Evolutionary conservation across 164 flowering plant genomes (phyloP).

Genomic region (Sextonia rubra): DNA sequence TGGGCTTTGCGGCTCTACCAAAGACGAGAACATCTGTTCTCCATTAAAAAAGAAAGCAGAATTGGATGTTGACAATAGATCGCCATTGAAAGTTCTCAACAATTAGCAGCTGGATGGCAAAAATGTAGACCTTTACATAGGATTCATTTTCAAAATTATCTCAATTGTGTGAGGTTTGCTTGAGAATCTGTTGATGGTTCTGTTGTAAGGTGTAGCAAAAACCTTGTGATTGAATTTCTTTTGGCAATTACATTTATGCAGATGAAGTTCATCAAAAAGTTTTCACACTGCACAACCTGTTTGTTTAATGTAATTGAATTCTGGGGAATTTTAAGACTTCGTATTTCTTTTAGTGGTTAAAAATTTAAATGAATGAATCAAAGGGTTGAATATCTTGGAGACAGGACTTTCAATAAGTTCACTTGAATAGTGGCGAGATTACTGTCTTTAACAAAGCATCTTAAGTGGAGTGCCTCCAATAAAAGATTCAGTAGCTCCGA

Average conservation of each 20-base stretch:
- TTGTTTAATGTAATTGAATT: too few relatives aligned
- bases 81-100: slow-evolving; percentile 28
- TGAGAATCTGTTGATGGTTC: background rate
- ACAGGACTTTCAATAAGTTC: too few relatives aligned
- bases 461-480: too few relatives aligned
- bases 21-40: slow-evolving; percentile 9
- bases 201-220: background rate
- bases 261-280: background rate
- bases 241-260: background rate
- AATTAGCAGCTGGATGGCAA: background rate
- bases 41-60: slow-evolving; percentile 15
- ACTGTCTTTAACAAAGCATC: too few relatives aligned
- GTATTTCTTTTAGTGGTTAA: too few relatives aligned
- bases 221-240: background rate
- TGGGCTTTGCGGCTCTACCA: slow-evolving; percentile 7
- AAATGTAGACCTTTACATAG: background rate
- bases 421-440: too few relatives aligned
- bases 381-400: too few relatives aligned
- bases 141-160: background rate
- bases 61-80: slow-evolving; percentile 18
- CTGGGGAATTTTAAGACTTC: too few relatives aligned
- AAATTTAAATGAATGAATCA: too few relatives aligned
- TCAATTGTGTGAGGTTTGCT: background rate
- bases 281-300: background rate
- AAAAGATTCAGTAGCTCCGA: too few relatives aligned